Evolutionary conservation across 2,329 filamentous ascomycete genomes (phyloP), one percentile per base, ranked within the genome.

Genomic region (Colletotrichum lupini): DNA sequence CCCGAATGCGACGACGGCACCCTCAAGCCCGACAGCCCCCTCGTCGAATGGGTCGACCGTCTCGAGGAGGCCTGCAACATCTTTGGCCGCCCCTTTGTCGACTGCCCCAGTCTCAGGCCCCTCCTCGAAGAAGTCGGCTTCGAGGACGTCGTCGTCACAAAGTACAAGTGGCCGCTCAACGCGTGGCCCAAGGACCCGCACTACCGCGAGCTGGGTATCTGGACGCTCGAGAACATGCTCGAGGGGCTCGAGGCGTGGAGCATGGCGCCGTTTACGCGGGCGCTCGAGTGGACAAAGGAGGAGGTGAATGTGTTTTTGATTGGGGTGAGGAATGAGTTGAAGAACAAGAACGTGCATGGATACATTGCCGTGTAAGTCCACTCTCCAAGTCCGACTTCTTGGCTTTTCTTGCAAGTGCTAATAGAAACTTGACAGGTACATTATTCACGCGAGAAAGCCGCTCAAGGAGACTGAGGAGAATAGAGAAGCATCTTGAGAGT

Each of bases 111-210:
- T 5, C 59, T 68, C 1, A 52, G n/a, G 3, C 35, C 67, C 1
- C 55, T 58, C 0, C 8, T 83, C 56, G 26, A 69, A 2, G 80
- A 76, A 0, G 79, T 79, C 9, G 82, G 81, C 1, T 84, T 82
- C 68, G 76, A 78, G 3, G 78, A 83, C 66, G 75, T 83, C 24
- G 67, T 76, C 1, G 75, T 77, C 35, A 72, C 76, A 11, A 76
- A 76, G 14, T 76, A 76, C 73, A 81, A 81, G 75, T 81, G 81
- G 78, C 82, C 82, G 4, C 76, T 80, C 49, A 81, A 81, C 28
- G 68, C 76, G 8, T 84, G 82, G 82, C 79, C 82, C n/a, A 78
- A 78, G 30, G 80, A 82, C 56, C 65, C 69, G 8, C 75, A 78
- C 65, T 76, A 80, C 62, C 82, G 82, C 72, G 77, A 81, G 70